Conservation (phyloP, 129 eudicot species). For the Daucus carota region DNA sequence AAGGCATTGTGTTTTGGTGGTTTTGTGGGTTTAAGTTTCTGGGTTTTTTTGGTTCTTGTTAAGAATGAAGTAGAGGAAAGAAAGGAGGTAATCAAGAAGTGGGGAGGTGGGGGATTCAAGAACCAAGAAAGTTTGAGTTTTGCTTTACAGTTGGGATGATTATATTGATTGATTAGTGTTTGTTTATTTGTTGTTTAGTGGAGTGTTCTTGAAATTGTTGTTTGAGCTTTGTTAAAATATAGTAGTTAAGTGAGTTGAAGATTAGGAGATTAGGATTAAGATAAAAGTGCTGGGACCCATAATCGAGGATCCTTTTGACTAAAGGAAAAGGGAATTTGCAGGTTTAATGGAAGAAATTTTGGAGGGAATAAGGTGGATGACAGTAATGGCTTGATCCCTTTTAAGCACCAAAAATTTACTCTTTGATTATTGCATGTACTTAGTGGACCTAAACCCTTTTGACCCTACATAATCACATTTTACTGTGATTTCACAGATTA, state of each 20-base stretch:
- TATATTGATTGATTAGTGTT: slow-evolving; percentile 15
- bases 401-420: background rate
- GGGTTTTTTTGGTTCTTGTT: slow-evolving; percentile 4
- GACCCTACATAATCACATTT: background rate
- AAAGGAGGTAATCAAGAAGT: background rate
- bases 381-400: slow-evolving; percentile 13
- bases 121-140: slow-evolving; percentile 18
- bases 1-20: slow-evolving; percentile 42
- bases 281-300: slow-evolving; percentile 34
- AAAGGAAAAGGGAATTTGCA: slow-evolving; percentile 49
- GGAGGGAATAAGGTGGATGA: slow-evolving; percentile 36
- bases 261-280: slow-evolving; percentile 21
- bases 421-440: background rate
- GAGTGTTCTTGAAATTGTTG: slow-evolving; percentile 6
- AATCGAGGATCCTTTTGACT: slow-evolving; percentile 54
- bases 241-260: slow-evolving; percentile 20
- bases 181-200: slow-evolving; percentile 4
- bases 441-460: background rate
- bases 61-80: slow-evolving; percentile 1
- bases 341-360: slow-evolving; percentile 37
- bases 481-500: background rate
- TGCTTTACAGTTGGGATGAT: slow-evolving; percentile 47
- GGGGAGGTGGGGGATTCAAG: slow-evolving; percentile 19
- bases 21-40: background rate
- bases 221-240: slow-evolving; percentile 7